phyloP scores from a whole-genome alignment of 202 grass and related monocot species.

The Panicum hallii region DNA sequence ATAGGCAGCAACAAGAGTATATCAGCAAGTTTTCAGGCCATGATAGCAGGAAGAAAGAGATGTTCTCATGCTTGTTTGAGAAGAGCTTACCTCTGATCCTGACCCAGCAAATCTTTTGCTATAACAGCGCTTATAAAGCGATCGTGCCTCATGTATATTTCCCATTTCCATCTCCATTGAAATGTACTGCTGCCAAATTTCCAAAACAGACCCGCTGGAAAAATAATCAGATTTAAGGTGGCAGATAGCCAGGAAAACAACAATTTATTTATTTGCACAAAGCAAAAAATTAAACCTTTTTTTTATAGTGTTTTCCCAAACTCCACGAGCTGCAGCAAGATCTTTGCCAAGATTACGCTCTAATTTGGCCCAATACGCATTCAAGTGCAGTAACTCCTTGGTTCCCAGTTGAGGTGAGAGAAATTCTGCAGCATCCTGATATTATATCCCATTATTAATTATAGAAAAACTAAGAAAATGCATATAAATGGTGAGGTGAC shows the following conservation, averaged over 20 bases:
- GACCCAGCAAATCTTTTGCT: slow-evolving; percentile 79
- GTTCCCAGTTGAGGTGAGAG: slow-evolving; percentile 64
- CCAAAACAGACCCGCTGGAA: slow-evolving; percentile 80
- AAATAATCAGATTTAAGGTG: slow-evolving; percentile 45
- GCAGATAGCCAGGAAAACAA: not conserved
- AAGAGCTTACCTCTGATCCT: slow-evolving; percentile 88
- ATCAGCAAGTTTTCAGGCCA: slow-evolving; percentile 24
- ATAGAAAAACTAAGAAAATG: slow-evolving; percentile 3
- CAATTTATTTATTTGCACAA: slow-evolving; percentile 31
- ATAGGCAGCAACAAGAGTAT: not conserved
- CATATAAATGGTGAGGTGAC: slow-evolving; percentile 19
- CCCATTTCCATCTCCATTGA: slow-evolving; percentile 78
- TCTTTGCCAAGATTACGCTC: slow-evolving; percentile 84
- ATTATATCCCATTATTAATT: slow-evolving; percentile 45
- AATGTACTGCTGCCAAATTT: slow-evolving; percentile 84
- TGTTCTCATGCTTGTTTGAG: not conserved
- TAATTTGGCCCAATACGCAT: slow-evolving; percentile 83
- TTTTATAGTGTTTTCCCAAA: slow-evolving; percentile 88
- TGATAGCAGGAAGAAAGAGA: slow-evolving; percentile 10
- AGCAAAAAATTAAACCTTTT: slow-evolving; percentile 72
- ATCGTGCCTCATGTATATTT: slow-evolving; percentile 77
- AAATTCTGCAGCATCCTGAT: slow-evolving; percentile 79
- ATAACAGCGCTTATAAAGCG: slow-evolving; percentile 95
- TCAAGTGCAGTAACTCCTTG: slow-evolving; percentile 71
- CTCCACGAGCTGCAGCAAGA: slow-evolving; percentile 65